Evolutionary conservation across 768 basidiomycete genomes (phyloP), one percentile per base, ranked within the genome.

Genomic region (Boletus vermiculosoides): DNA sequence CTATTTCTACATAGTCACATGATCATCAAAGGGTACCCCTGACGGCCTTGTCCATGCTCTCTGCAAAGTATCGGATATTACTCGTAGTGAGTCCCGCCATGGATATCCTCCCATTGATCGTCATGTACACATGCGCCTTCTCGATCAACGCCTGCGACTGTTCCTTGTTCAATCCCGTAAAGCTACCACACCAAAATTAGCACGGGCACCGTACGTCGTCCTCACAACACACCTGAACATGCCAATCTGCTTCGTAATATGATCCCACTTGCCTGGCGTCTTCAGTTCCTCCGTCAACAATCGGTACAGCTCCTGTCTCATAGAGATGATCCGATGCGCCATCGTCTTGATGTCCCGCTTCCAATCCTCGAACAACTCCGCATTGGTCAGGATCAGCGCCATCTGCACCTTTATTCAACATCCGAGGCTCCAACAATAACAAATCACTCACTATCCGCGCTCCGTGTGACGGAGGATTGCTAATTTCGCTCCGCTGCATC

Each of bases 241-340:
- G 55, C 95, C 96, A 73, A 98, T 98, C 79, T 98, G 97, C 51
- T 85, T 83, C 64, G 88, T 77, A 66, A 99, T 96, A 74, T 98
- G 96, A n/a, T 87, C 84, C 97, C 97, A 99, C 67, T 84, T 85
- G 7, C 94, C 93, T 4, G 94, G 94, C 50, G 92, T 95, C 67
- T 89, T 82, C 61, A 93, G 73, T 71, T 89, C 86, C 60, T 91
- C 80, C 25, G 67, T 70, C 69, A 97, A 72, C 65, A 90, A 69
- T 53, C 81, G 75, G 78, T 84, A 80, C 63, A 99, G 79, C 75
- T 90, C 82, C 59, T 83, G 76, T 41, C 97, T 84, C 95, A 98
- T 98, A 50, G 80, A 78, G 66, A 95, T 96, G 71, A 99, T 98
- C 51, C 69, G 67, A 36, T 69, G 48, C 1, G 69, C 69, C 97